A percentile compares a stretch with the other conserved stretches of the same genome.
Conservation (phyloP, 352 stramenopile species). For the Phytophthora citricola region DNA sequence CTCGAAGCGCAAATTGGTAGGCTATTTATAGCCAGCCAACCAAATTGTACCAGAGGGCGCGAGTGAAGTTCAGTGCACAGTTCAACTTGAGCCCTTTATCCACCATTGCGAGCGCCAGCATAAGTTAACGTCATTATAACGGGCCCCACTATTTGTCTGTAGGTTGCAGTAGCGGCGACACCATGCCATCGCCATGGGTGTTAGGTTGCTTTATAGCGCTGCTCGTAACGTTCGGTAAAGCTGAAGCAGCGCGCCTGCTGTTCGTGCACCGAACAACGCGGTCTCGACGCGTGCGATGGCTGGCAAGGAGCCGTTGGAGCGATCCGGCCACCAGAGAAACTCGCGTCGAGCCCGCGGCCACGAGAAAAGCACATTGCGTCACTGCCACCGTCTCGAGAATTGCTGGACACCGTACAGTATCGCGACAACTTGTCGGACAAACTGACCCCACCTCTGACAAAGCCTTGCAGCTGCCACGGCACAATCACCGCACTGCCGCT, state of each 20-base stretch:
- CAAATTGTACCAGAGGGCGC: conserved; percentile 6
- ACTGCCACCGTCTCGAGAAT: conserved; percentile 1
- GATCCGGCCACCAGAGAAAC: not conserved
- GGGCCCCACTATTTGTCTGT: too few relatives aligned
- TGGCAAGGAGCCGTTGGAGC: conserved; percentile 20
- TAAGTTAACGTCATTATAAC: too few relatives aligned
- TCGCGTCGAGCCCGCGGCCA: conserved; percentile 1
- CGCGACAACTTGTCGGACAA: not conserved
- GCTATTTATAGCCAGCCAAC: conserved; percentile 35
- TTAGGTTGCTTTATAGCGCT: not conserved
- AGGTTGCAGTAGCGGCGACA: too few relatives aligned
- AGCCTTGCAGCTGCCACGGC: conserved; percentile 20
- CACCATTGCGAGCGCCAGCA: not conserved
- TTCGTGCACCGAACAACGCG: conserved; percentile 4
- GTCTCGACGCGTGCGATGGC: conserved; percentile 17
- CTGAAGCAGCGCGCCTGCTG: not conserved
- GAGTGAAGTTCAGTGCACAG: conserved; percentile 16
- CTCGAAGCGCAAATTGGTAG: conserved; percentile 38
- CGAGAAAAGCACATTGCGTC: conserved; percentile 23
- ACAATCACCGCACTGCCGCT: conserved; percentile 14
- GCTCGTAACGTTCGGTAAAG: conserved; percentile 13
- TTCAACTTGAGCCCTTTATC: conserved; percentile 21
- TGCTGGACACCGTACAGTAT: conserved; percentile 1
- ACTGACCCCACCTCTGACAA: conserved; percentile 10
- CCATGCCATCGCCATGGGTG: too few relatives aligned